phyloP scores from a whole-genome alignment of 345 rosid species.

The Citrus australasica region DNA sequence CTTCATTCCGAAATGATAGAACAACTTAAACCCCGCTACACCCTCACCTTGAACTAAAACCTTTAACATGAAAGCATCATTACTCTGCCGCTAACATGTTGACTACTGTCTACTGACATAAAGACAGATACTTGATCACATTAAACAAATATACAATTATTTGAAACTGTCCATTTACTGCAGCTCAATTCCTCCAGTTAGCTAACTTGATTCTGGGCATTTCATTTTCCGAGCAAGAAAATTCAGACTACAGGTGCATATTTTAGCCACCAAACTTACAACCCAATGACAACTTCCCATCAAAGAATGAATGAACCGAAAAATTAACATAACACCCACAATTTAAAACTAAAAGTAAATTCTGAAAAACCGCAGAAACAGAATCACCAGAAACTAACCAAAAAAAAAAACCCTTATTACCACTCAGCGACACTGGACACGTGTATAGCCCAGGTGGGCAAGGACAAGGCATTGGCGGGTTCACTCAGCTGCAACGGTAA shows the following conservation, averaged over 20 bases:
- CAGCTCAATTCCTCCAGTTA: not conserved
- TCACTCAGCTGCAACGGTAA: constrained; percentile 54
- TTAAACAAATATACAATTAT: not conserved
- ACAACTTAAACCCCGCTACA: not conserved
- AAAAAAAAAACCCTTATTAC: constrained; percentile 31
- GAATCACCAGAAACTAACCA: not conserved
- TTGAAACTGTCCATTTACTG: not conserved
- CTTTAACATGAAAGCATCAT: not conserved
- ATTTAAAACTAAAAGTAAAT: not conserved
- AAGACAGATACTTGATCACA: not conserved
- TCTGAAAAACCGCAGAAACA: not conserved
- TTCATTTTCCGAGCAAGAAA: not conserved
- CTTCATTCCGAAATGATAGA: not conserved
- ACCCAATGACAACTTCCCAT: not conserved
- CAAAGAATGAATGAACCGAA: not conserved
- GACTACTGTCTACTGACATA: not conserved
- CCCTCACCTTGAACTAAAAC: not conserved
- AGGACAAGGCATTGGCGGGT: constrained; percentile 82
- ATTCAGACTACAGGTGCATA: not conserved
- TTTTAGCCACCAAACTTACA: not conserved
- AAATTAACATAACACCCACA: not conserved
- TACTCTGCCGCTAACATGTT: not conserved
- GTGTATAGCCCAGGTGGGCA: constrained; percentile 94
- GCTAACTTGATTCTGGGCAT: not conserved
- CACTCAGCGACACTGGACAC: constrained; percentile 93